These are phyloP conservation scores for Trichoderma reesei DNA, from an alignment of 495 filamentous ascomycete species.

Conservation along the genomic window DNA sequence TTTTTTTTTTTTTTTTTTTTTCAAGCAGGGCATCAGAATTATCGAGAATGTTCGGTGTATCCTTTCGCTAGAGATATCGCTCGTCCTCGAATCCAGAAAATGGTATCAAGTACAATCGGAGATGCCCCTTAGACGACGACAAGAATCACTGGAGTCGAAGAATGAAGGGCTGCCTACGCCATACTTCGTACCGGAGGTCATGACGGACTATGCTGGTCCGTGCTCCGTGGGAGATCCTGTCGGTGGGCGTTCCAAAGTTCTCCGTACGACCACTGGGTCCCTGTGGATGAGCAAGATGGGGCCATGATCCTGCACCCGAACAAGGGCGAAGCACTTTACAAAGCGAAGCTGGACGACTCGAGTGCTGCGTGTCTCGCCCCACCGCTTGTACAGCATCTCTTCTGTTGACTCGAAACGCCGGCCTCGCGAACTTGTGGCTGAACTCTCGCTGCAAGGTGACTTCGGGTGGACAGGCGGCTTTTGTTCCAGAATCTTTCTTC, in stretches of 20 bases:
- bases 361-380: not conserved
- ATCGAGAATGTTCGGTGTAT: too few relatives aligned
- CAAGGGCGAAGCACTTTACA: not conserved
- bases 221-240: not conserved
- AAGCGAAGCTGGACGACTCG: not conserved
- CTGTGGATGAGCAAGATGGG: not conserved
- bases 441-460: not conserved
- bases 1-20: too few relatives aligned
- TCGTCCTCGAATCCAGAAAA: too few relatives aligned
- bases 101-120: too few relatives aligned
- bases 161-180: too few relatives aligned
- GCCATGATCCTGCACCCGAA: not conserved
- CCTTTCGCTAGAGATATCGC: too few relatives aligned
- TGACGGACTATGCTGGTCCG: not conserved
- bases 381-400: not conserved
- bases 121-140: too few relatives aligned
- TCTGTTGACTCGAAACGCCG: slow-evolving; percentile 1
- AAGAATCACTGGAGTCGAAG: too few relatives aligned
- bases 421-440: not conserved
- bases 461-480: not conserved
- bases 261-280: not conserved
- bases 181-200: too few relatives aligned
- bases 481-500: slow-evolving; percentile 2
- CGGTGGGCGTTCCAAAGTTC: not conserved
- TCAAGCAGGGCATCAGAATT: too few relatives aligned